Conservation (phyloP, 1,284 basidiomycete genomes). For the Puccinia hordei region DNA sequence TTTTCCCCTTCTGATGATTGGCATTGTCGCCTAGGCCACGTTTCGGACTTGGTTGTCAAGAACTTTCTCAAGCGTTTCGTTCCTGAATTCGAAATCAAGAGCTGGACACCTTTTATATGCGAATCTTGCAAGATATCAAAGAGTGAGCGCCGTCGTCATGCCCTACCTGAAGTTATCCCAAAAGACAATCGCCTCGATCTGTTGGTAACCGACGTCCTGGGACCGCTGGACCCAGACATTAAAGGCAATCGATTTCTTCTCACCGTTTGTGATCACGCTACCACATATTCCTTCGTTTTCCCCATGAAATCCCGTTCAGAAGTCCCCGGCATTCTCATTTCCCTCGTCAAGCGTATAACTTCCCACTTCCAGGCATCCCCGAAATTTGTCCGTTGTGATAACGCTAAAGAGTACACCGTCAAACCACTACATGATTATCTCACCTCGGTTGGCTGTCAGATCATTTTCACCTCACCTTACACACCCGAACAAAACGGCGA, state of each 20-base stretch:
- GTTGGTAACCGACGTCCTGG: constrained; percentile 6
- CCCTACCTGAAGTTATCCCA: neutral
- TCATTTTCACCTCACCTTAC: constrained; percentile 12
- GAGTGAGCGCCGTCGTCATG: neutral
- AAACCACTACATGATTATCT: neutral
- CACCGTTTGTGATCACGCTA: no score
- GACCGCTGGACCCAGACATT: neutral
- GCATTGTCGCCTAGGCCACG: constrained; percentile 21
- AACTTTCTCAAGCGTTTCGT: neutral
- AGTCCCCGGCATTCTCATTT: neutral
- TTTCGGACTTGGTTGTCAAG: neutral
- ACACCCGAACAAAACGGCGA: constrained; percentile 20
- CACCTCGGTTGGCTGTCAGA: neutral
- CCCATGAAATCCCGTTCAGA: neutral
- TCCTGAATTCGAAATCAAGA: neutral
- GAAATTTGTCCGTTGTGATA: neutral
- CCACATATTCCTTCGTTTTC: neutral
- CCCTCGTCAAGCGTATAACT: neutral
- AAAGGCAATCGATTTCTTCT: no score
- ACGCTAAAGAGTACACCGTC: constrained; percentile 17
- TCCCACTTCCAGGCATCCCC: neutral
- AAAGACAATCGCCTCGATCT: neutral
- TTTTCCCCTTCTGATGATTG: neutral
- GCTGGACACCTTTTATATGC: constrained; percentile 10
- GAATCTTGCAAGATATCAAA: neutral